These are phyloP conservation scores for Sedum album DNA, from an alignment of 164 flowering plant genomes.

Conservation along the genomic window DNA sequence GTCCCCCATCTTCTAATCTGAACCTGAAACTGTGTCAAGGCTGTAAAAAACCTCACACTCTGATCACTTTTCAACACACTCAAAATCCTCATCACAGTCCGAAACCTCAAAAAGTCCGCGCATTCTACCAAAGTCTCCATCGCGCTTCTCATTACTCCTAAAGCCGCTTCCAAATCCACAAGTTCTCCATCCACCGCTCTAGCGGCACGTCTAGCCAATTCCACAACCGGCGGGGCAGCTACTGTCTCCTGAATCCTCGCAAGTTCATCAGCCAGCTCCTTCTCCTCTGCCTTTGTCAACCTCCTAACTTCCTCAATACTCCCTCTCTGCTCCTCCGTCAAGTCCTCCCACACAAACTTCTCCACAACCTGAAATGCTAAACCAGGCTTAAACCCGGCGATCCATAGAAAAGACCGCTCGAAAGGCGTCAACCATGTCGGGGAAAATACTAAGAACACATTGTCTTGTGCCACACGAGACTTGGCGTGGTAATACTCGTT, in stretches of 20 bases:
- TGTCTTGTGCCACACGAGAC: neutral
- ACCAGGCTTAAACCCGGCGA: slow-evolving; percentile 13
- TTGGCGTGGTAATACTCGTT: slow-evolving; percentile 13
- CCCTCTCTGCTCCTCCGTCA: neutral
- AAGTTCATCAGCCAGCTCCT: neutral
- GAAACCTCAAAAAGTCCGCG: slow-evolving; percentile 16
- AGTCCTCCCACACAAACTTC: slow-evolving; percentile 7
- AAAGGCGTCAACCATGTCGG: slow-evolving; percentile 12
- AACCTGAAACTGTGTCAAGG: slow-evolving; percentile 16
- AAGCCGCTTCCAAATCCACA: neutral
- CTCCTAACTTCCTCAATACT: neutral
- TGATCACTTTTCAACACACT: slow-evolving; percentile 20
- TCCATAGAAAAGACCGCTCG: slow-evolving; percentile 12
- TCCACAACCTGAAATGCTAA: slow-evolving; percentile 6
- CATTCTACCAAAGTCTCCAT: slow-evolving; percentile 11
- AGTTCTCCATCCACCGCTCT: slow-evolving; percentile 7
- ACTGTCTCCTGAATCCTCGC: slow-evolving; percentile 13
- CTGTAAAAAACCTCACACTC: slow-evolving; percentile 19
- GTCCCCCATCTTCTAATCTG: slow-evolving; percentile 14
- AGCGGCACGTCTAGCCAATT: slow-evolving; percentile 9
- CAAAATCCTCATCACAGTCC: slow-evolving; percentile 15
- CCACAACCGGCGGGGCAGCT: slow-evolving; percentile 8
- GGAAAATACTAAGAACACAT: slow-evolving; percentile 10
- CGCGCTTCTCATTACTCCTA: neutral
- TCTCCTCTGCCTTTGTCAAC: slow-evolving; percentile 2